A percentile compares a stretch with the other conserved stretches of the same genome.
These are phyloP conservation scores for Mucor irregularis DNA, from an alignment of 371 early-diverging fungal species.

Conservation along the genomic window DNA sequence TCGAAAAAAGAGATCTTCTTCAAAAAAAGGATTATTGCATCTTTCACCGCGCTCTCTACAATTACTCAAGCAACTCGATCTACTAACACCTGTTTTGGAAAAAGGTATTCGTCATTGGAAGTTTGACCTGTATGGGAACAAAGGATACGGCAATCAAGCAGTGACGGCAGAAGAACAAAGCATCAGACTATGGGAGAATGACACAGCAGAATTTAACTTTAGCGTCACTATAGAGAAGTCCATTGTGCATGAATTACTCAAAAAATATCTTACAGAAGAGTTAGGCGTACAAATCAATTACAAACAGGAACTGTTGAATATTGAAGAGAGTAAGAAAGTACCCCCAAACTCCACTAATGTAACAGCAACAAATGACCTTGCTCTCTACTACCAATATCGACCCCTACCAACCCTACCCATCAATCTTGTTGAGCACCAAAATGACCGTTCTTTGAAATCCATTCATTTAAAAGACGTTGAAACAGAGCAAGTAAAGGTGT, in stretches of 20 bases:
- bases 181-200: conserved; percentile 37
- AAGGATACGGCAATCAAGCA: conserved; percentile 19
- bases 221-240: conserved; percentile 24
- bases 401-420: conserved; percentile 4
- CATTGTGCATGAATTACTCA: conserved; percentile 14
- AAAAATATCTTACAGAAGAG: conserved; percentile 12
- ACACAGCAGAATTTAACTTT: conserved; percentile 27
- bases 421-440: background rate
- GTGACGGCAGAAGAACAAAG: conserved; percentile 16
- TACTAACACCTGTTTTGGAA: conserved; percentile 21
- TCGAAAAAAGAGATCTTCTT: no score
- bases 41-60: conserved; percentile 41
- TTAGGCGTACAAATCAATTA: conserved; percentile 23
- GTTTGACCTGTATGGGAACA: conserved; percentile 26
- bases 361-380: background rate
- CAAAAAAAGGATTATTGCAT: conserved; percentile 19
- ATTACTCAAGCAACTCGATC: conserved; percentile 26
- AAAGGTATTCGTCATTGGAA: conserved; percentile 33
- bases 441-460: background rate
- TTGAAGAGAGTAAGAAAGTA: conserved; percentile 26
- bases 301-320: conserved; percentile 30
- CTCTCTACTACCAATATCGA: conserved; percentile 11
- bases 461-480: conserved; percentile 12
- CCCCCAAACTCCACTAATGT: background rate
- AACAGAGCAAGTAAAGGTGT: conserved; percentile 19